Base-by-base conservation (phyloP, 2,329 filamentous ascomycete genomes). In the Colletotrichum sp. region DNA sequence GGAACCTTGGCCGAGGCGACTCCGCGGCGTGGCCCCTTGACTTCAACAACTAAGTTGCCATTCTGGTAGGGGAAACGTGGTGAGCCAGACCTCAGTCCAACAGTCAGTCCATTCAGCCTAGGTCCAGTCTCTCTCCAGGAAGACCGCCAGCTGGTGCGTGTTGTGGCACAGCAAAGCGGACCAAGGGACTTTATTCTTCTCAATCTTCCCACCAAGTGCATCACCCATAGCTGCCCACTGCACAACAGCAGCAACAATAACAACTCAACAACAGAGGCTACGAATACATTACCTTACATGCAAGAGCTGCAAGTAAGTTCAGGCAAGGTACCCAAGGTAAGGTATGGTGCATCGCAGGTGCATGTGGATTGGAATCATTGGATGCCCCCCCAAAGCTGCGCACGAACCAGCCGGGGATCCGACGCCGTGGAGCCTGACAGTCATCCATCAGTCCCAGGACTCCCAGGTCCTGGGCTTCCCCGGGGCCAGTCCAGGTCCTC, bases 121-220 rank as follows among this genome's bases (percentile, higher is more conserved):
- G 26, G 65, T 55, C 44, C 44, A 55, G 44, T 44, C 39, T 30
- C 28, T 28, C 21, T 21, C 30, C 24, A 32, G 52, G 26, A 60
- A 69, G 69, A 72, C 62, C 30, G 34, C 72, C 55, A 5, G 26
- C 69, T 44, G 69, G 69, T 66, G 55, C 69, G 69, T 75, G 72
- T 72, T 52, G 72, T 68, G 69, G 69, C 69, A 75, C 63, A 75
- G 72, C 63, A 55, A 57, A 24, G 66, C 12, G 21, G 26, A 34
- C 64, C 13, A 59, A 15, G 49, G 4, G 59, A n/a, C 28, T 15
- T 62, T 30, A 5, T 13, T 28, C 59, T 39, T 39, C 36, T 39
- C 7, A 62, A n/a, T 28, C n/a, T 62, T 62, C 28, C 59, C 59
- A 44, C 9, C 39, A 44, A n/a, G 28, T 8, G 28, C 57, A 32